Evolutionary conservation across 2,329 filamentous ascomycete species (phyloP), one percentile per base, ranked within the genome.

Genomic region (Neodidymelliopsis sp.): DNA sequence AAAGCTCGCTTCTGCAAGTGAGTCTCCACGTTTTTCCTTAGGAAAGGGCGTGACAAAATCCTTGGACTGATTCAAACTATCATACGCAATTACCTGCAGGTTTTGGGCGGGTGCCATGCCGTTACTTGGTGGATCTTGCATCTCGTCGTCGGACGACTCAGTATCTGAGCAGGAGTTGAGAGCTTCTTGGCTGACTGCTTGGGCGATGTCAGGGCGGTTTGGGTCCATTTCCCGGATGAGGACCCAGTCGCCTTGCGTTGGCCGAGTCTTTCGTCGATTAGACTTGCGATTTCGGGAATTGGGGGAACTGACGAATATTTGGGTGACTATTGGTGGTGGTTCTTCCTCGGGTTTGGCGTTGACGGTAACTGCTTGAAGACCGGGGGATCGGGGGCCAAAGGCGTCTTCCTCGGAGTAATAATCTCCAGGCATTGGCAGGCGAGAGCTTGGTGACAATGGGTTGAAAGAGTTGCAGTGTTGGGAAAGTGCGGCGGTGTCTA

Each of bases 211-310:
- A 39, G 82, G 84, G 58, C 78, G 78, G 65, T 84, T 84, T 63
- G 85, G 84, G 60, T 77, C 83, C 76, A 92, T 80, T 69, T 80
- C 78, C 48, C 77, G 74, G 55, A 93, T 80, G 70, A 93, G 79
- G 56, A 90, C 84, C 60, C 79, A 83, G 80, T 89, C 85, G 61
- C 82, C 84, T 66, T 82, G 82, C 62, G 76, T 83, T 30, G 81
- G 77, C 57, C 73, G 77, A 54, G 79, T 74, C 81, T 83, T 84
- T 63, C 68, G 76, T 57, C 57, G 60, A 77, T 80, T 80, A 78
- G 77, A 74, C 50, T 56, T 69, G 65, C 77, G 79, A 67, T 76
- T 77, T 70, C 72, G 68, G 60, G 72, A 65, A 75, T 72, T 65
- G 71, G 66, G 62, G 74, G 72, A 47, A 78, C 69, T 60, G 73